phyloP scores from a whole-genome alignment of 441 rosid genomes.

The Syzygium syzygioides region DNA sequence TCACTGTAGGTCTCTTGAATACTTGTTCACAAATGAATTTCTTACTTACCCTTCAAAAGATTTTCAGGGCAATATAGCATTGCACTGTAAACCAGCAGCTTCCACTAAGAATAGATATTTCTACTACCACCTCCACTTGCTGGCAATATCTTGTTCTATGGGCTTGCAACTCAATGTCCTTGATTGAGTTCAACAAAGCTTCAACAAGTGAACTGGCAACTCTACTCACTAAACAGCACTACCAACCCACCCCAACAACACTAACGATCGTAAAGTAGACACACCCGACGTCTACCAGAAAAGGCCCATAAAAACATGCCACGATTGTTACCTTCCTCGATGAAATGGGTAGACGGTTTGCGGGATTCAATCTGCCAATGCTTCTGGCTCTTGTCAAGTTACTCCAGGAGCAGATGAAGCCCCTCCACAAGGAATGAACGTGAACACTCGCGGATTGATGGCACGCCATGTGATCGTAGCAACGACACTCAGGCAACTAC shows the following conservation, averaged over 20 bases:
- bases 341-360: background rate
- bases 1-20: background rate
- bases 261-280: background rate
- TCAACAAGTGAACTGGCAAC: background rate
- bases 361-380: background rate
- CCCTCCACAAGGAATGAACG: conserved; percentile 30
- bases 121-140: background rate
- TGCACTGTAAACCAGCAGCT: background rate
- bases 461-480: conserved; percentile 36
- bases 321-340: background rate
- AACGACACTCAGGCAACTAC: conserved; percentile 1
- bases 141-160: background rate
- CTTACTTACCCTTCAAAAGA: background rate
- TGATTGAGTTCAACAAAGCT: background rate
- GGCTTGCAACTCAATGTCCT: background rate
- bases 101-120: background rate
- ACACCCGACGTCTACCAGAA: background rate
- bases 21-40: background rate
- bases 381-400: conserved; percentile 15
- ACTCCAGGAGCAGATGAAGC: conserved; percentile 18
- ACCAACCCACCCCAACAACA: background rate
- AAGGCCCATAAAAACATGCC: background rate
- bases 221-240: background rate
- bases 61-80: background rate
- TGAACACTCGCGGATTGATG: conserved; percentile 24